Conservation (phyloP, 306 rosid genomes). For the Leucaena leucocephala region DNA sequence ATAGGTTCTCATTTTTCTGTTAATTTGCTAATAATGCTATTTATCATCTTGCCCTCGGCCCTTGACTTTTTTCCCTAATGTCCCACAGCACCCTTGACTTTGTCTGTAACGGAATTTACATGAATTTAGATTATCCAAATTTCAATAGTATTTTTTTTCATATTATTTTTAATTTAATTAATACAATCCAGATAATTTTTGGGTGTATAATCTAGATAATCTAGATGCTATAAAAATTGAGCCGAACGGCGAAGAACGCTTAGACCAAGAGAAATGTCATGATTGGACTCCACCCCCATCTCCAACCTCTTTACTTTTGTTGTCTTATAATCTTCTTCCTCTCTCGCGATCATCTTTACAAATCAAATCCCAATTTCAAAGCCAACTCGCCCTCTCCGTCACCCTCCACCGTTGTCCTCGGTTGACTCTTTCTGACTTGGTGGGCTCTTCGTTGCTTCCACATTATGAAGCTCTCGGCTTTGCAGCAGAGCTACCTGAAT, state of each 20-base stretch:
- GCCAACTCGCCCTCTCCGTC: conserved; percentile 13
- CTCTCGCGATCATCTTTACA: conserved; percentile 34
- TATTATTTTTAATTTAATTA: too few species aligned
- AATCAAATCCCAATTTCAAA: conserved; percentile 26
- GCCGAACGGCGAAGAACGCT: conserved; percentile 34
- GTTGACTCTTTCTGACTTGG: conserved; percentile 1
- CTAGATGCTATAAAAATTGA: not conserved
- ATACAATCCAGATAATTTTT: not conserved
- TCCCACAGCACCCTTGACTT: not conserved
- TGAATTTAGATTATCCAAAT: too few species aligned
- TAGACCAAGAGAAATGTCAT: conserved; percentile 60
- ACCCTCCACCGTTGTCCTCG: conserved; percentile 5
- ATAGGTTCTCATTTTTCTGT: not conserved
- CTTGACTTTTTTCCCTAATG: not conserved
- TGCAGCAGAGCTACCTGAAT: conserved; percentile 67
- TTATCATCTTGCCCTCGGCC: not conserved
- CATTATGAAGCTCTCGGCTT: conserved; percentile 70
- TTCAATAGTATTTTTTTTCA: too few species aligned
- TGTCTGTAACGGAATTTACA: not conserved
- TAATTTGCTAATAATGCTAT: not conserved
- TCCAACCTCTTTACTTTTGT: conserved; percentile 14
- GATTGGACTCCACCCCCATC: conserved; percentile 46
- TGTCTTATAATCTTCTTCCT: conserved; percentile 11
- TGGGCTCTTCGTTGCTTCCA: not conserved
- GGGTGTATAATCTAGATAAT: not conserved